Base-by-base conservation (phyloP, 169 alveolate genomes). In the Plasmodium billcollinsi region DNA sequence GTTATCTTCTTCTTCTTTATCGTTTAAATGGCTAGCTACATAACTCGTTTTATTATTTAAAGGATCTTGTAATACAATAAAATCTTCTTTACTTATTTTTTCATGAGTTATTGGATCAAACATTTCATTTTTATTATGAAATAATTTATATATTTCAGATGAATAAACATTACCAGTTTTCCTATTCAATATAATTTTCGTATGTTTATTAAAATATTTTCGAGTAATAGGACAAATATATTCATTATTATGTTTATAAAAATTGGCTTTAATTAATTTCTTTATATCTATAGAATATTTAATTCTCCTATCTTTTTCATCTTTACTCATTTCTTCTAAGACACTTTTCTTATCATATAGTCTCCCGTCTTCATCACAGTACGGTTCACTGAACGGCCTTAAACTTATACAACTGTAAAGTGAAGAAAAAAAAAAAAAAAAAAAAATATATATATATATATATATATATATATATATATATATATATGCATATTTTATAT, bases 221-320 rank as follows among this genome's bases (percentile, higher is more conserved):
- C 93, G 94, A 14, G 99, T 95, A 43, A 97, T 89, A 9, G 99
- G 99, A 91, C 99, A 97, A 91, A 97, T 98, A 70, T 93, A 97
- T 72, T 96, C 96, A 63, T 95, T 97, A 62, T 95, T 62, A 12
- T 93, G 74, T 65, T 92, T 90, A 69, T 97, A 86, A 45, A 97
- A 96, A 29, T 89, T 93, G 2, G 97, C 98, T 43, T 96, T 97
- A 26, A 97, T 96, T 12, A 99, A 98, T 74, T 96, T 95, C 74
- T 93, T 90, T 50, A 94, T 93, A 76, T 93, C 86, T 61, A 70
- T 33, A 15, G 39, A 39, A 26, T 76, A 6, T 29, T 83, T 56
- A 18, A 4, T 15, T 69, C 71, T 83, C 21, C 61, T 49, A 47
- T 73, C 43, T n/a, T 71, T 66, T 56, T 67, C 54, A 15, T 39